phyloP scores from a whole-genome alignment of 1,139 yeast genomes.

The Candida glucosophila region DNA sequence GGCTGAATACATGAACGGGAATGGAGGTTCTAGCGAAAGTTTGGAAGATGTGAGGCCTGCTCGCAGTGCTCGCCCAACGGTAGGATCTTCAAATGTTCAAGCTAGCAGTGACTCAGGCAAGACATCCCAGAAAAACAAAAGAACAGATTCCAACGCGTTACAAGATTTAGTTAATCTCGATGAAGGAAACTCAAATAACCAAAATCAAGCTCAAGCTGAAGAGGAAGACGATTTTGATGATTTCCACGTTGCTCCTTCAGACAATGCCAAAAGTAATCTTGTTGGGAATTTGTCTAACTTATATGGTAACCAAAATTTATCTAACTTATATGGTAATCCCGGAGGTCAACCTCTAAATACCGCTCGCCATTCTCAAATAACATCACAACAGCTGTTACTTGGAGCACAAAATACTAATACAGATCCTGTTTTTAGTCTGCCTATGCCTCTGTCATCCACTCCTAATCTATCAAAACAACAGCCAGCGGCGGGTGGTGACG shows the following conservation, averaged over 20 bases:
- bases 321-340: neutral
- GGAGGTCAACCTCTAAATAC: conserved; percentile 11
- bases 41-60: conserved; percentile 51
- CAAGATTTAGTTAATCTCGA: conserved; percentile 52
- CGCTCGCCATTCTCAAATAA: conserved; percentile 1
- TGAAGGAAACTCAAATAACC: conserved; percentile 13
- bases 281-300: conserved; percentile 34
- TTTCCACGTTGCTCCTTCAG: conserved; percentile 70
- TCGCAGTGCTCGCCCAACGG: conserved; percentile 31
- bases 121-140: conserved; percentile 2
- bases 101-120: conserved; percentile 19
- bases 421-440: neutral
- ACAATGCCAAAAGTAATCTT: conserved; percentile 17
- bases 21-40: conserved; percentile 31
- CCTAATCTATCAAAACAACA: conserved; percentile 6
- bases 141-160: conserved; percentile 32
- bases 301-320: conserved; percentile 11
- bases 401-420: no score
- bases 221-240: conserved; percentile 92
- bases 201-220: conserved; percentile 11
- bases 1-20: conserved; percentile 24
- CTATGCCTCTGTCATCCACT: neutral
- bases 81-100: conserved; percentile 32
- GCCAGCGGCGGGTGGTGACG: conserved; percentile 46
- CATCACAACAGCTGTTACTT: neutral